Evolutionary conservation across 352 stramenopile species (phyloP).

Genomic region (Globisporangium viniferum): DNA sequence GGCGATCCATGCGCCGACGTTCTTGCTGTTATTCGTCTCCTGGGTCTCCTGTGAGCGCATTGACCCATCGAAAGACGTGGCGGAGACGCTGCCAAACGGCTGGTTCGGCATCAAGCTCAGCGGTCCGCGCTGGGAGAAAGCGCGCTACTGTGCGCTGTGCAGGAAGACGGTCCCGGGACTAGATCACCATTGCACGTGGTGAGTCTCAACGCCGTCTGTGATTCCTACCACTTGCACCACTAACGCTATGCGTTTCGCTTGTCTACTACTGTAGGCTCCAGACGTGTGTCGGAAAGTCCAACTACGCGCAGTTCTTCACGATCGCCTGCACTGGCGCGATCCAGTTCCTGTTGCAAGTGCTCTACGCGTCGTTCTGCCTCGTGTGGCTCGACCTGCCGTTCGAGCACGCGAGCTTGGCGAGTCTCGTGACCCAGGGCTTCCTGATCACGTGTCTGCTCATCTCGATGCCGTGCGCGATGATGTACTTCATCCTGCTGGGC

Average conservation of each 20-base stretch:
- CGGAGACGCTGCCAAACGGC: constrained; percentile 37
- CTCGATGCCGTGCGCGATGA: constrained; percentile 77
- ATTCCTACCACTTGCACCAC: not conserved
- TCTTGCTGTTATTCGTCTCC: constrained; percentile 44
- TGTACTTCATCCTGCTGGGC: constrained; percentile 82
- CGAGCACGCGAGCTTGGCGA: constrained; percentile 18
- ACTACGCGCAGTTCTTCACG: constrained; percentile 88
- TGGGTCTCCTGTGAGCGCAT: constrained; percentile 76
- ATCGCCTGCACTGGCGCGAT: constrained; percentile 58
- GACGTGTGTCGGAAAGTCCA: constrained; percentile 77
- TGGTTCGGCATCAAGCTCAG: constrained; percentile 74
- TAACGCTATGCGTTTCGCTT: not conserved
- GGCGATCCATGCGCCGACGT: constrained; percentile 44
- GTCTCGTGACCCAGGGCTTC: constrained; percentile 39
- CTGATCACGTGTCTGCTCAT: constrained; percentile 52
- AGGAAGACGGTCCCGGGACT: constrained; percentile 74
- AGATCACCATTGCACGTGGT: constrained; percentile 88
- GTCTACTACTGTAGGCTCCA: constrained; percentile 45
- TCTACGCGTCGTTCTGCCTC: constrained; percentile 47
- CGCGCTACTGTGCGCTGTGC: constrained; percentile 77
- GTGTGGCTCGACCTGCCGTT: constrained; percentile 55
- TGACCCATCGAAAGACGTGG: constrained; percentile 45
- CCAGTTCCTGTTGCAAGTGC: constrained; percentile 65
- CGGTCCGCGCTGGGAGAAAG: constrained; percentile 75
- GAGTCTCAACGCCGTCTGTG: not conserved